Evolutionary conservation across 805 yeast species (phyloP).

Genomic region (Trichomonascus vanleenenianus): DNA sequence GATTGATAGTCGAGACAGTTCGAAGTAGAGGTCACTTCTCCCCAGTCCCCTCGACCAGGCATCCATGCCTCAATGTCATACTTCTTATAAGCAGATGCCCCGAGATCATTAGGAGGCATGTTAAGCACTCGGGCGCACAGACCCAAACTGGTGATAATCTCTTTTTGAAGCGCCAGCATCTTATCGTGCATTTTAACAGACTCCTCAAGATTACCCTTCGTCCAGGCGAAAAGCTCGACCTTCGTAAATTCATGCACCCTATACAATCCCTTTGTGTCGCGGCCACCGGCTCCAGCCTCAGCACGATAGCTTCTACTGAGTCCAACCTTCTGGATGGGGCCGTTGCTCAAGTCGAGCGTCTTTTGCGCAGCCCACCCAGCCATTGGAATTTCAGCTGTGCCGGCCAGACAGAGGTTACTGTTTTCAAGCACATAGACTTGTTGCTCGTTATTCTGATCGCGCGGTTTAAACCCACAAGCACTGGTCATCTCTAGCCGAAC

Average conservation of each 20-base stretch:
- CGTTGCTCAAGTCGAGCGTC: slow-evolving; percentile 27
- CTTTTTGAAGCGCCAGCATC: slow-evolving; percentile 56
- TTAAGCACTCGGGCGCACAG: slow-evolving; percentile 71
- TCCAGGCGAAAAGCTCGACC: slow-evolving; percentile 85
- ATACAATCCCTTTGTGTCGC: slow-evolving; percentile 84
- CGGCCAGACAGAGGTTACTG: slow-evolving; percentile 56
- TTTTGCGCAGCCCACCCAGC: slow-evolving; percentile 68
- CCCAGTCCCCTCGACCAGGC: slow-evolving; percentile 94
- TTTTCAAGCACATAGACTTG: slow-evolving; percentile 65
- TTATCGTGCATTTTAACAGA: slow-evolving; percentile 44
- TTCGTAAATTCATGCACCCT: slow-evolving; percentile 95
- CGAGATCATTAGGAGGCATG: slow-evolving; percentile 88
- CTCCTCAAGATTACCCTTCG: slow-evolving; percentile 23
- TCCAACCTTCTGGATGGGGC: slow-evolving; percentile 57
- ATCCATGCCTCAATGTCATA: slow-evolving; percentile 96
- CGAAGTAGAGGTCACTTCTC: slow-evolving; percentile 85
- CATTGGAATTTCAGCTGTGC: slow-evolving; percentile 92
- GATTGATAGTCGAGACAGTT: slow-evolving; percentile 91
- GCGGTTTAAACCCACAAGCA: slow-evolving; percentile 94
- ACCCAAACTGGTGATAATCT: slow-evolving; percentile 59
- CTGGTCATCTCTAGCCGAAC: slow-evolving; percentile 67
- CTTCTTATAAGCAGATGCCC: slow-evolving; percentile 87
- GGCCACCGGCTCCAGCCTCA: slow-evolving; percentile 96
- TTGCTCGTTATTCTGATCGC: slow-evolving; percentile 77
- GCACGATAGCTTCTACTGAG: slow-evolving; percentile 84